Conservation (phyloP, 495 filamentous ascomycete genomes). For the Lindgomyces ingoldianus region DNA sequence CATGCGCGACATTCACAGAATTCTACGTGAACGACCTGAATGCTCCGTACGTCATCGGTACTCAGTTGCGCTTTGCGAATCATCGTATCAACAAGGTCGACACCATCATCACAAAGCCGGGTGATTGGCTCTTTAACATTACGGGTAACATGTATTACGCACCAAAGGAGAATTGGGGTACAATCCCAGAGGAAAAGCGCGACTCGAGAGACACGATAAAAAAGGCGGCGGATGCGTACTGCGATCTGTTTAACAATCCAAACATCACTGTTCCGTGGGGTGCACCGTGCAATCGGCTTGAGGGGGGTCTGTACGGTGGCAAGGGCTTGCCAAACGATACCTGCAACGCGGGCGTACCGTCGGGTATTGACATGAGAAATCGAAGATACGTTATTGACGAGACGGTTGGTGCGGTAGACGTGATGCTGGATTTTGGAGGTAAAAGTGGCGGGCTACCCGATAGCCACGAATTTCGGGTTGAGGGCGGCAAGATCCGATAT, state of each 20-base stretch:
- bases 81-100: constrained; percentile 44
- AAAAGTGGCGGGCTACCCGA: constrained; percentile 47
- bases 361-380: constrained; percentile 25
- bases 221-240: constrained; percentile 54
- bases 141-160: constrained; percentile 51
- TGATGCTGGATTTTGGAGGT: constrained; percentile 48
- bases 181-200: constrained; percentile 50
- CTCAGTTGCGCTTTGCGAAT: constrained; percentile 51
- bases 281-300: constrained; percentile 47
- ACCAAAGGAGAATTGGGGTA: constrained; percentile 48
- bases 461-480: constrained; percentile 55
- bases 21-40: constrained; percentile 48
- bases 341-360: constrained; percentile 23
- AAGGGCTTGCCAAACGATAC: constrained; percentile 13
- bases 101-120: constrained; percentile 49
- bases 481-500: constrained; percentile 52
- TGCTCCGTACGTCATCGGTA: constrained; percentile 55
- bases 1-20: constrained; percentile 58
- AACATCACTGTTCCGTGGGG: constrained; percentile 54
- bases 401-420: constrained; percentile 22
- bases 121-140: constrained; percentile 57
- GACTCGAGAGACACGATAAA: constrained; percentile 52
- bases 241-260: constrained; percentile 52
- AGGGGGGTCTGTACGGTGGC: constrained; percentile 48
- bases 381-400: constrained; percentile 34